phyloP scores from a whole-genome alignment of 768 basidiomycete genomes.

The Trametes gibbosa region DNA sequence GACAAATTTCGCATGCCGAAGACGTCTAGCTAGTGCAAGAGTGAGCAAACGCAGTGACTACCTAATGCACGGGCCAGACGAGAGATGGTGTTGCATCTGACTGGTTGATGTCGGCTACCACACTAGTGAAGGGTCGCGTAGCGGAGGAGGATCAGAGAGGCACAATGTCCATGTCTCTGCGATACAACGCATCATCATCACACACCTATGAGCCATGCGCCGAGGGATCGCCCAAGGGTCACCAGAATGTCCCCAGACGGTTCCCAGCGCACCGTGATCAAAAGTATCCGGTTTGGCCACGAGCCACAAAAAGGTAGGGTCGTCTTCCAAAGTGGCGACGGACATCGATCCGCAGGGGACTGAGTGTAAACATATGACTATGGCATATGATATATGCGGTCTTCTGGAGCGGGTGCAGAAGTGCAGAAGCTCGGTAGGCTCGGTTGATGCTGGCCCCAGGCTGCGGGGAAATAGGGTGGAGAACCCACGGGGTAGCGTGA shows the following conservation, averaged over 20 bases:
- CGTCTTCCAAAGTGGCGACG: background rate
- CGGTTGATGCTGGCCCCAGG: background rate
- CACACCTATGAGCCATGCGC: background rate
- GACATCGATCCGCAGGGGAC: background rate
- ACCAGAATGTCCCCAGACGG: background rate
- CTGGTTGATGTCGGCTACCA: background rate
- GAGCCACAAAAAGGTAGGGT: background rate
- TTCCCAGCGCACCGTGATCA: background rate
- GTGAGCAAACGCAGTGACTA: background rate
- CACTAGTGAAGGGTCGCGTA: background rate
- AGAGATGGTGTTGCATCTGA: background rate
- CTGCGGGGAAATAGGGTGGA: background rate
- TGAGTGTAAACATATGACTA: background rate
- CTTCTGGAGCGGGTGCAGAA: background rate
- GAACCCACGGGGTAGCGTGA: constrained; percentile 1
- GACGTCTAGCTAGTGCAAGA: background rate
- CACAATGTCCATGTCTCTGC: too few species aligned
- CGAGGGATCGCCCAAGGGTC: background rate
- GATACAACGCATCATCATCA: too few species aligned
- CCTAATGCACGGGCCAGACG: background rate
- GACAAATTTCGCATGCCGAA: constrained; percentile 7
- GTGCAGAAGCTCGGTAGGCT: background rate
- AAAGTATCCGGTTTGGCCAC: background rate
- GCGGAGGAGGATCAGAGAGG: too few species aligned
- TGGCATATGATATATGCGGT: background rate